Base-by-base conservation (phyloP, 768 basidiomycete species). In the Mycena filopes region DNA sequence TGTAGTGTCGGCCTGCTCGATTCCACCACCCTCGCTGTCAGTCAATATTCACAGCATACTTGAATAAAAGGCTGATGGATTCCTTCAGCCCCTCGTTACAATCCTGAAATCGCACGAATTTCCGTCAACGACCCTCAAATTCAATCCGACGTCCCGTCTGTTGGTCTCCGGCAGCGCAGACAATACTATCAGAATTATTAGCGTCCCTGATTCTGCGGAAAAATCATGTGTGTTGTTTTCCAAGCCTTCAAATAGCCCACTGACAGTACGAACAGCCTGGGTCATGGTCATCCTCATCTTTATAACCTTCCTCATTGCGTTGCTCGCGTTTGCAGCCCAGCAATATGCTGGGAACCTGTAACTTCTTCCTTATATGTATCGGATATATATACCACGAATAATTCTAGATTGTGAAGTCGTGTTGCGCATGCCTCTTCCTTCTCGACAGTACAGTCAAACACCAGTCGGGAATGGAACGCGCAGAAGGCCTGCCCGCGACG, bases 91-190 rank as follows among this genome's bases (percentile, higher is more conserved):
- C 1, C 75, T 95, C 15, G 78, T 94, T 31, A 89, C 89, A 21
- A 98, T 99, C 66, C 81, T 98, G 62, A 94, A 93, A 77, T 93
- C 98, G 0, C 97, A 99, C 76, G 95, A 96, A 64, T 95, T 99
- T 76, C 93, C 98, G 5, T 88, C 94, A 7, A 99, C 98, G 1
- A 89, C 92, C 5, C 78, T 99, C 59, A 87, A 86, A 63, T 99
- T 99, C 83, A 97, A 92, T 74, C 91, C 95, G 2, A 82, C 88
- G 8, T 89, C 91, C 15, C 87, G 83, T n/a, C 69, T 96, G 15
- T 83, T 99, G 4, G 86, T 96, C 21, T 94, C 94, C 7, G 96
- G 93, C 20, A 95, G 95, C 70, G 92, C 94, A 10, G 97, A 99
- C 78, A 95, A 93, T 75, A 88, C 91, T 2, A 80, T 98, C 21